A percentile compares a stretch with the other conserved stretches of the same genome.
Conservation (phyloP, 768 basidiomycete genomes). For the Boletus insuetus region DNA sequence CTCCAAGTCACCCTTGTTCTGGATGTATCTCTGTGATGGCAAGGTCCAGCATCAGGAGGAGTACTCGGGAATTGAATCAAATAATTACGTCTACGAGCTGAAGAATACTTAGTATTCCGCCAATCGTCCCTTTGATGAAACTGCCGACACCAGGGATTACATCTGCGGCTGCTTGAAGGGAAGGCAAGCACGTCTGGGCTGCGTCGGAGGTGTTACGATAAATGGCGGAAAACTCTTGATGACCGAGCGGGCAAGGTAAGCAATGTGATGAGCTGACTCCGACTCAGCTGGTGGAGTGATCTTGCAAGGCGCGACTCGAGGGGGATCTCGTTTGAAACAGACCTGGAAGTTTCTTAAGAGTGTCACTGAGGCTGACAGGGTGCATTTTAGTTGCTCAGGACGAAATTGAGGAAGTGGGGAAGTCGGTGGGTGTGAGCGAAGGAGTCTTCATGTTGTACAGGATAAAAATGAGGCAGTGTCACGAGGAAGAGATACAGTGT, state of each 20-base stretch:
- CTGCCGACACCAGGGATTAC: not conserved
- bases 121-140: conserved; percentile 1
- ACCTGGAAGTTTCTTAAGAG: not conserved
- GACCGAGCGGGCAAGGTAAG: not conserved
- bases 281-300: not conserved
- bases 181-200: conserved; percentile 4
- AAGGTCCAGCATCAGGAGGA: not conserved
- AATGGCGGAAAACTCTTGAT: not conserved
- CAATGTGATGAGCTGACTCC: not conserved
- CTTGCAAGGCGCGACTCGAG: not conserved
- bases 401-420: no score
- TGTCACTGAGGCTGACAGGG: not conserved
- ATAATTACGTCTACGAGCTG: conserved; percentile 6
- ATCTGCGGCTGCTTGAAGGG: not conserved
- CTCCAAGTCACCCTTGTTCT: conserved; percentile 6
- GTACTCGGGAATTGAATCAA: not conserved
- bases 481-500: no score
- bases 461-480: no score
- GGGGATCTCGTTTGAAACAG: no score
- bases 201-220: not conserved
- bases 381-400: no score
- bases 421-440: no score
- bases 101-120: not conserved
- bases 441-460: no score
- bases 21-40: not conserved